These are phyloP conservation scores for Diaporthe sp. DNA, from an alignment of 2,329 filamentous ascomycete genomes.

Conservation along the genomic window DNA sequence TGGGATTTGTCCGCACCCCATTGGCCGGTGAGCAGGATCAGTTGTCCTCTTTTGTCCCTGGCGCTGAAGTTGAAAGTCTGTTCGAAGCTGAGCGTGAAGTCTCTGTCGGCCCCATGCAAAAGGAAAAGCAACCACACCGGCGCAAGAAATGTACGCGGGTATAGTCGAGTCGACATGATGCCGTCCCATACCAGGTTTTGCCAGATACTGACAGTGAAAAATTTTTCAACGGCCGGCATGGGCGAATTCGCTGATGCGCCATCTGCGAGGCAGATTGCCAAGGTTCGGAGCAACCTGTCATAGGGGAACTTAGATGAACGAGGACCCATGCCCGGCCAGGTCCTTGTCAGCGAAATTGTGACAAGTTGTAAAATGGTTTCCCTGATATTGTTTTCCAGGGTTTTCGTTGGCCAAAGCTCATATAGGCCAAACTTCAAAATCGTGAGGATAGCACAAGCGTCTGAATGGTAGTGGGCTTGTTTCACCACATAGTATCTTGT, in stretches of 20 bases:
- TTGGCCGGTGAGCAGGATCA: background rate
- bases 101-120: background rate
- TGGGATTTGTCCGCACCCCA: background rate
- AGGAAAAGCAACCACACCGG: constrained; percentile 12
- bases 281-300: background rate
- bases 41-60: background rate
- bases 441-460: background rate
- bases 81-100: background rate
- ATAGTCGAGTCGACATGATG: background rate
- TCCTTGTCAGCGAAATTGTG: fast-evolving
- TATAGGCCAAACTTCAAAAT: background rate
- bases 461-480: background rate
- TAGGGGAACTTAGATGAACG: background rate
- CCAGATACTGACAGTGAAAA: background rate
- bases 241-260: background rate
- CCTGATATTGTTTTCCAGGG: background rate
- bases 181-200: constrained; percentile 7
- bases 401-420: background rate
- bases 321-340: background rate
- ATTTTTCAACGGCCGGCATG: fast-evolving
- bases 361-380: background rate
- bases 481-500: background rate
- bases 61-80: constrained; percentile 9
- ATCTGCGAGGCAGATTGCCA: constrained; percentile 3
- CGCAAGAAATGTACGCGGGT: background rate